Base-by-base conservation (phyloP, 257 asterid species). In the Solanum sitiens region DNA sequence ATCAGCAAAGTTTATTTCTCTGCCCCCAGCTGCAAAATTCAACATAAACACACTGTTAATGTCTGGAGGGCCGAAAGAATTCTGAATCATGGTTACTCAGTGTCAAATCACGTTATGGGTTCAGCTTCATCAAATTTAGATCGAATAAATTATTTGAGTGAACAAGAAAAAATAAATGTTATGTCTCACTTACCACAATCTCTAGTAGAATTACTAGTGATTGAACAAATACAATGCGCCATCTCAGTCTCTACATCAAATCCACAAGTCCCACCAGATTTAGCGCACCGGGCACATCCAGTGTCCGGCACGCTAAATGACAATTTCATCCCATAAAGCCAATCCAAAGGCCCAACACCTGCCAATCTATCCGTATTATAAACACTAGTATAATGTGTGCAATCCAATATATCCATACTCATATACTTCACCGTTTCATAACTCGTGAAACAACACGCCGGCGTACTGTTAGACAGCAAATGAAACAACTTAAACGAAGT, bases 381-480 rank as follows among this genome's bases (percentile, higher is more conserved):
- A 68, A 95, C 94, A 50, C 94, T 94, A 2, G 99, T 96, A 76
- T 96, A 96, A 87, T 96, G 99, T 20, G 98, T 88, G 88, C 98
- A 96, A 89, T 95, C 99, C 89, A 96, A 88, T 88, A 96, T 94
- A 59, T 96, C 93, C 93, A 96, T 94, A 92, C 95, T 94, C 99
- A 96, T 96, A 91, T 88, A 96, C 91, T 83, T 94, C 84, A 96
- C 86, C 9, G 98, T 96, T 30, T 90, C 92, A 91, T 94, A 96
- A 30, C 91, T 88, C 33, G 99, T 96, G 84, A 94, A 96, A 89
- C 99, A 96, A 89, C 99, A 96, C 4, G 95, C 94, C 11, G 99
- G 98, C 25, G 87, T 70, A 53, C 87, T 16, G 71, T 90, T 91
- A 9, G 95, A 90, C 84, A 92, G 90, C 33, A 91, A 56, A 88